phyloP scores from a whole-genome alignment of 306 rosid genomes.

The Luffa aegyptiaca region DNA sequence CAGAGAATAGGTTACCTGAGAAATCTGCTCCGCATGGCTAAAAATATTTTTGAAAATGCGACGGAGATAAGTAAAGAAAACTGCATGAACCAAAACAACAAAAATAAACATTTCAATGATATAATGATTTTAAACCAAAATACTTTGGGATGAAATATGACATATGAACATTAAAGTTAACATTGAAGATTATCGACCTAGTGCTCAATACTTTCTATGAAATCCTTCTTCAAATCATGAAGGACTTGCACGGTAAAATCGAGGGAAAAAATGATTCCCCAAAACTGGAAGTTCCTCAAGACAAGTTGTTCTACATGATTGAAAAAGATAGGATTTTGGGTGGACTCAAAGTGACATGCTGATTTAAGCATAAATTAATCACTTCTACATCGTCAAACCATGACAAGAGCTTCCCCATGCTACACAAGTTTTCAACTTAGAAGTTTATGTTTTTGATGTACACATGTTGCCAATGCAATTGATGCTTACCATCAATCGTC shows the following conservation, averaged over 20 bases:
- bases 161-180: not conserved
- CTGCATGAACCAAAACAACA: conserved; percentile 31
- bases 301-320: not conserved
- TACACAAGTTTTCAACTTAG: not conserved
- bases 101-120: not conserved
- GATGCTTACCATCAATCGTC: conserved; percentile 62
- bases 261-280: not conserved
- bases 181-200: not conserved
- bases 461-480: not conserved
- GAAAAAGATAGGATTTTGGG: not conserved
- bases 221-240: not conserved
- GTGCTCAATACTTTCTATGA: not conserved
- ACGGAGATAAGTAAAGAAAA: conserved; percentile 73
- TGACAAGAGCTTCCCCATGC: not conserved
- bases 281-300: not conserved
- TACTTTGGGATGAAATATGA: not conserved
- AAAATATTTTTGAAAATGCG: conserved; percentile 92
- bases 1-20: conserved; percentile 45
- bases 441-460: not conserved
- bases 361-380: not conserved
- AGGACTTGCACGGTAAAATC: not conserved
- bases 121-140: not conserved
- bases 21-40: conserved; percentile 89
- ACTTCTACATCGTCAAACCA: not conserved
- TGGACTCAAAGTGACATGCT: not conserved